phyloP scores from a whole-genome alignment of 257 asterid species.

The Nicotiana undulata region DNA sequence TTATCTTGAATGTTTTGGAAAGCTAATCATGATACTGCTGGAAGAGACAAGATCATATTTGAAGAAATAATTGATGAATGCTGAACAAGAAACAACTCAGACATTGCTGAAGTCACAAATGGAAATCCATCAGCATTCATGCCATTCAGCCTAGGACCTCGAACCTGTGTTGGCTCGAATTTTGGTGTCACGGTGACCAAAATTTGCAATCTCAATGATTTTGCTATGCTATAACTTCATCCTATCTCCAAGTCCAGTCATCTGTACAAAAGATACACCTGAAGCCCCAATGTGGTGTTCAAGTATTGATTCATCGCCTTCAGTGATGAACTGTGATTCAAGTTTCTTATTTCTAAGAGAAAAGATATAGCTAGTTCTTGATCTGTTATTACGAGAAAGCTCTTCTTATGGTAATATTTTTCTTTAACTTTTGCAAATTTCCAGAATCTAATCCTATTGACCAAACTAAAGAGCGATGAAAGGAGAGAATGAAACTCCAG shows the following conservation, averaged over 20 bases:
- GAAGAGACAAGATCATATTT: constrained; percentile 21
- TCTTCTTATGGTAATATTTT: background rate
- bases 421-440: background rate
- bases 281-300: constrained; percentile 19
- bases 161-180: constrained; percentile 24
- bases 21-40: constrained; percentile 24
- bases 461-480: no score
- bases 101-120: constrained; percentile 20
- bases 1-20: constrained; percentile 40
- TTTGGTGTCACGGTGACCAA: constrained; percentile 15
- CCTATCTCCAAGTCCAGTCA: constrained; percentile 10
- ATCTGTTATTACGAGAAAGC: no score
- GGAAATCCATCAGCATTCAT: constrained; percentile 4
- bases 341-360: no score
- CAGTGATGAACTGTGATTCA: background rate
- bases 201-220: constrained; percentile 18
- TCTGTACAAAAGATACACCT: constrained; percentile 1
- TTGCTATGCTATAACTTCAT: constrained; percentile 5
- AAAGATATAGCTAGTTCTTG: no score
- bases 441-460: background rate
- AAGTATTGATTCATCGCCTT: constrained; percentile 5
- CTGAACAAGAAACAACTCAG: constrained; percentile 50
- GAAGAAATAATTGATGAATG: constrained; percentile 48
- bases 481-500: no score
- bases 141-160: constrained; percentile 24